Evolutionary conservation across 371 early-diverging fungal species (phyloP).

Genomic region (Circinella minor): DNA sequence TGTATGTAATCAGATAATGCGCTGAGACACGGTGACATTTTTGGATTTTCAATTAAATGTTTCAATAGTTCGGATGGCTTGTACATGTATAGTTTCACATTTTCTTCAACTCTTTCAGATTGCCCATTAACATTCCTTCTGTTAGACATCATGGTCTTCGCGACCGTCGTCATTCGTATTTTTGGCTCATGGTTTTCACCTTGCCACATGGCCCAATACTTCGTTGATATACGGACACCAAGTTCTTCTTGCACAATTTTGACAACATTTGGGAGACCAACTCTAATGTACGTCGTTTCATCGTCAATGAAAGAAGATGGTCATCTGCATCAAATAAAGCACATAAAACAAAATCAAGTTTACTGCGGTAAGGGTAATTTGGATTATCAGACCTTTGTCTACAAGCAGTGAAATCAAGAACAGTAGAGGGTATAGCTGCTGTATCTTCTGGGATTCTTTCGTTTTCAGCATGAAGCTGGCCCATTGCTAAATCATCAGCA

Average conservation of each 20-base stretch:
- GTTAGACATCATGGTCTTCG: too few species aligned
- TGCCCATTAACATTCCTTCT: too few species aligned
- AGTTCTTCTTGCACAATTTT: not conserved
- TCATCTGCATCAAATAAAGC: not conserved
- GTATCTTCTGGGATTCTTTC: too few species aligned
- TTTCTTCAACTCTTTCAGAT: not conserved
- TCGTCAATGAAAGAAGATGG: not conserved
- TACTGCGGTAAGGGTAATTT: not conserved
- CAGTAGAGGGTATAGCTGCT: too few species aligned
- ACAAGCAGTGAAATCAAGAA: too few species aligned
- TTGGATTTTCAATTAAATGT: not conserved
- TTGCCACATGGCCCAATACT: not conserved
- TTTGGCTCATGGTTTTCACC: not conserved
- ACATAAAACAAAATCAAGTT: not conserved
- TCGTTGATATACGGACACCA: not conserved
- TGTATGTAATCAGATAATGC: not conserved
- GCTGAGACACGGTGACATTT: not conserved
- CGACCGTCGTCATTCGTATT: not conserved
- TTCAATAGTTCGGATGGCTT: constrained; percentile 1
- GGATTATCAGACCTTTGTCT: too few species aligned
- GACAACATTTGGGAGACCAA: not conserved
- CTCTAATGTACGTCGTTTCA: not conserved
- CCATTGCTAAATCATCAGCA: too few species aligned
- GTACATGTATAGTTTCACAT: not conserved
- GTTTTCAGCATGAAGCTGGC: too few species aligned